Conservation (phyloP, 331 rosid species). For the Dryas integrifolia region DNA sequence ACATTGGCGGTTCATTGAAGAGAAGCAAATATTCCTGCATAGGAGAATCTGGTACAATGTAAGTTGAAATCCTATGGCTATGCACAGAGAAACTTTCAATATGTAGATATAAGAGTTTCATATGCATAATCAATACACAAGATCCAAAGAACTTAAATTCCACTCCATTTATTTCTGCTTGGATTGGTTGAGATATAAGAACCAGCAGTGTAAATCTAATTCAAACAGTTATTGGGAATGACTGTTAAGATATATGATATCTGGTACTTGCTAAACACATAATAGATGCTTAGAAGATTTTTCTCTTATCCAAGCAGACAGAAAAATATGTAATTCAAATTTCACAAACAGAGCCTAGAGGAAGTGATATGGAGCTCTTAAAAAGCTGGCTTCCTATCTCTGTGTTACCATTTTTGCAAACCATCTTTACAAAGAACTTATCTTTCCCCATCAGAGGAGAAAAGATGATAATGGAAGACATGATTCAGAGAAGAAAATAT, state of each 20-base stretch:
- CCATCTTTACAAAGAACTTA: not conserved
- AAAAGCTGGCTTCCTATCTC: not conserved
- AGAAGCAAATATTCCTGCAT: slow-evolving; percentile 86
- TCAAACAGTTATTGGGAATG: not conserved
- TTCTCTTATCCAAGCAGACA: not conserved
- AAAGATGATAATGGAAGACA: not conserved
- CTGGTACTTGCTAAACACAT: not conserved
- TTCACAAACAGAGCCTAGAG: not conserved
- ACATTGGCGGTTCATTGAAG: slow-evolving; percentile 74
- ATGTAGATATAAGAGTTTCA: not conserved
- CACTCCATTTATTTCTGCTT: not conserved
- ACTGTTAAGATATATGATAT: not conserved
- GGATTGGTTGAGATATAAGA: not conserved
- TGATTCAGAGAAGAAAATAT: not conserved
- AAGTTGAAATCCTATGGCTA: slow-evolving; percentile 17
- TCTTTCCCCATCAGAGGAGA: not conserved
- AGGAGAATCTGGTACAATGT: slow-evolving; percentile 7
- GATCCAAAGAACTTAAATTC: not conserved
- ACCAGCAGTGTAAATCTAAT: not conserved
- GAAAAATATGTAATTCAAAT: not conserved
- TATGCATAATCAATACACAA: not conserved
- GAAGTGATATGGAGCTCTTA: not conserved
- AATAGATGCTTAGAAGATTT: not conserved
- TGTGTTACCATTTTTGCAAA: not conserved
- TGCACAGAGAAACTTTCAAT: not conserved